Evolutionary conservation across 495 filamentous ascomycete genomes (phyloP), one percentile per base, ranked within the genome.

Genomic region (Talaromyces stipitatus): DNA sequence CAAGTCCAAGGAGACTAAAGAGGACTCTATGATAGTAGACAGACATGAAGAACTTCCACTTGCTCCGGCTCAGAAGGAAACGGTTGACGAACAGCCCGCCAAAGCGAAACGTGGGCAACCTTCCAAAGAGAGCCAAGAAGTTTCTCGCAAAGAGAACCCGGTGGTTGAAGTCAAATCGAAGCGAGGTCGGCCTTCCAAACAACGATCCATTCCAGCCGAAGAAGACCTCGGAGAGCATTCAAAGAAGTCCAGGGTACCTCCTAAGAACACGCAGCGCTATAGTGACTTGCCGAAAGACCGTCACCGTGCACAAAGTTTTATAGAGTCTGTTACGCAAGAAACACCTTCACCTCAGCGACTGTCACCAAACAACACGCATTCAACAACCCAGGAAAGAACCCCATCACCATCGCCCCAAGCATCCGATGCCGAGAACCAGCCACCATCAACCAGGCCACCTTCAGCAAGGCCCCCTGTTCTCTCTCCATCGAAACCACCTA

Each of bases 361-460:
- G 10, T 12, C 32, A 11, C 32, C 18, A 20, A 23, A 26, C 6
- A 20, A 22, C 2, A 22, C 33, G 4, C 22, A 26, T 28, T 30
- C 27, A 1, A 30, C 29, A 41, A 43, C 46, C 16, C 45, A 58
- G 54, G 45, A 36, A 30, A 55, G 54, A 22, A 51, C 56, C 3
- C 82, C 82, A 4, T 85, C 84, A 1, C 77, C 78, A 47, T 88
- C 88, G 9, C 84, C 85, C 0, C 87, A 90, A 58, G 84, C 87
- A 3, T 91, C 88, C n/a, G 85, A 91, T 69, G 87, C 85, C 1
- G 88, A 91, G 64, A 91, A 91, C 60, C 82, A 79, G 16, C 87
- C 87, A 1, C 88, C 87, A 3, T 85, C 85, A 1, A 81, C 84
- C 3, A 81, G 78, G 54, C 78, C 76, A 2, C 73, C 78, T 48